Evolutionary conservation across 768 basidiomycete species (phyloP), one percentile per base, ranked within the genome.

Genomic region (Tulasnella sp.): DNA sequence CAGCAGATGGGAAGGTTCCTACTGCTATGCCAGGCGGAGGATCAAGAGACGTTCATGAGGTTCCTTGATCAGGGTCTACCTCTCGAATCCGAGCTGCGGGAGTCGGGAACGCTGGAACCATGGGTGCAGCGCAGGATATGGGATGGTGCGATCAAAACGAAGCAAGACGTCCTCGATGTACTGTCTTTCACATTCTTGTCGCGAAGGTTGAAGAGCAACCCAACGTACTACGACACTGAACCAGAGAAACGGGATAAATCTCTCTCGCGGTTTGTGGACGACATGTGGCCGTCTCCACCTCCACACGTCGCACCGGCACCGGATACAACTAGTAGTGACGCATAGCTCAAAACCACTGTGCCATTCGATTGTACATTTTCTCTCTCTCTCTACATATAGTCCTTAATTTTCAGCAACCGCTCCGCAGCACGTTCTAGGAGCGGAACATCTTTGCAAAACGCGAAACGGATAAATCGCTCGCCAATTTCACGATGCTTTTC

Each of bases 401-500:
- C 80, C 67, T 79, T 81, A 64, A 99, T 73, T 23, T 74, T 75
- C 70, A 85, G 78, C 19, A 99, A 74, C n/a, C 90, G 80, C 67
- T 88, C 84, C 23, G 83, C 85, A n/a, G 96, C 96, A 21, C 73
- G 75, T 61, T 75, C 78, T 15, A 99, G 77, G 0, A 91, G 95
- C 43, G 88, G 89, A 19, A 83, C 64, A 67, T 98, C 95, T 69
- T 99, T 99, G 78, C 96, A 97, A 76, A 96, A 93, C 1, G 93
- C 86, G 69, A 98, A 97, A 58, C 91, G 81, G 21, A 80, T 83
- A 68, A 85, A 95, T 49, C 76, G 83, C 70, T 95, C 93, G 26
- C 94, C 94, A 56, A 96, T 89, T 60, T 72, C 72, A 26, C 83
- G 78, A 68, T 97, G 94, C 59, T 90, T 88, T 65, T 83, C 78